Evolutionary conservation across 306 rosid genomes (phyloP).

Genomic region (Pterocarpus macrocarpus): DNA sequence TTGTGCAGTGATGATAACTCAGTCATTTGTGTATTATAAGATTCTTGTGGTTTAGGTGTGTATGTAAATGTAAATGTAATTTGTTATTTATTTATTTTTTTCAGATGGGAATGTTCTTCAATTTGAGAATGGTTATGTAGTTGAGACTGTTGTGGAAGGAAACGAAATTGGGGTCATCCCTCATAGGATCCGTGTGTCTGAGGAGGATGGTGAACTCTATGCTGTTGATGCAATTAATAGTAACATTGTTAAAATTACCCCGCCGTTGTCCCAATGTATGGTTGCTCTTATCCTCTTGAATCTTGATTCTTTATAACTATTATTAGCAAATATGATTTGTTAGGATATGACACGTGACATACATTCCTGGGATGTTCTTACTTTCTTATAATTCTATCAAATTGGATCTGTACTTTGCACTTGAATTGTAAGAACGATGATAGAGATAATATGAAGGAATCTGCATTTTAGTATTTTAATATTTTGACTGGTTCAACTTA

Average conservation of each 20-base stretch:
- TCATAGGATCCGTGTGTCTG: constrained; percentile 79
- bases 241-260: constrained; percentile 89
- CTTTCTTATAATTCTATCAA: not conserved
- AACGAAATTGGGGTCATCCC: constrained; percentile 86
- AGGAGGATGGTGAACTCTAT: constrained; percentile 92
- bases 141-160: constrained; percentile 94
- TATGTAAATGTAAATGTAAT: not conserved
- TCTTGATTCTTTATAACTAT: constrained; percentile 10
- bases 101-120: constrained; percentile 90
- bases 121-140: constrained; percentile 93
- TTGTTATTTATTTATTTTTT: constrained; percentile 29
- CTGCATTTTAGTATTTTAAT: not conserved
- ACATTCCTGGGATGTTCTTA: not conserved
- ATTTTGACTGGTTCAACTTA: not conserved
- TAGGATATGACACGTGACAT: not conserved
- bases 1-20: constrained; percentile 19
- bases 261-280: constrained; percentile 91
- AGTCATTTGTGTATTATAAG: not conserved
- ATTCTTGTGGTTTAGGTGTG: constrained; percentile 25
- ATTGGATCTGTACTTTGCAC: constrained; percentile 7
- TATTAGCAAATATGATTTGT: constrained; percentile 19
- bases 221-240: constrained; percentile 86
- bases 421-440: constrained; percentile 19
- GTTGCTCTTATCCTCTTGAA: constrained; percentile 22
- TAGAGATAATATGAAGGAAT: not conserved